phyloP scores from a whole-genome alignment of 345 rosid species.

The Murraya koenigii region DNA sequence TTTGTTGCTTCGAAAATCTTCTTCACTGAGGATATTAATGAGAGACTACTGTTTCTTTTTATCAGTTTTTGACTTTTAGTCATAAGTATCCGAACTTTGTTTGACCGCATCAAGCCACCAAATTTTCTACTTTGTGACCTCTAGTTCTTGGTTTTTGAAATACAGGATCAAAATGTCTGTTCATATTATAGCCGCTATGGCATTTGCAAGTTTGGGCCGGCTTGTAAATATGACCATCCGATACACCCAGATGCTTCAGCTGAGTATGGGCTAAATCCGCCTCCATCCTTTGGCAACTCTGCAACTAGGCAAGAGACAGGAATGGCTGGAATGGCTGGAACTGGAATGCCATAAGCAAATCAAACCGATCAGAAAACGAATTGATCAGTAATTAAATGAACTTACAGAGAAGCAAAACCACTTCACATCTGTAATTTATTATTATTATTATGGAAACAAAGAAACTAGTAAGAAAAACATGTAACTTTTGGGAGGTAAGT shows the following conservation, averaged over 20 bases:
- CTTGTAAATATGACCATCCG: conserved; percentile 79
- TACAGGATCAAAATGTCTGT: conserved; percentile 76
- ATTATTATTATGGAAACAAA: no score
- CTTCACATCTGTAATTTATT: background rate
- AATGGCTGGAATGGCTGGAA: conserved; percentile 24
- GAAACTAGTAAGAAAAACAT: no score
- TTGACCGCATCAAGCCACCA: background rate
- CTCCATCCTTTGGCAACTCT: conserved; percentile 21
- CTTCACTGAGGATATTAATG: background rate
- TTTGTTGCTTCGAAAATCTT: background rate
- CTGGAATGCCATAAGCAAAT: conserved; percentile 28
- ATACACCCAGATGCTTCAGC: conserved; percentile 32
- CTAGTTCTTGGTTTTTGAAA: background rate
- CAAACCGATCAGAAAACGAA: conserved; percentile 7
- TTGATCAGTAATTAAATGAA: background rate
- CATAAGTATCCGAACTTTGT: background rate
- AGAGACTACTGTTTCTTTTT: background rate
- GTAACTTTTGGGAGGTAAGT: background rate
- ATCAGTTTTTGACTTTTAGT: background rate
- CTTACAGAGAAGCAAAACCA: conserved; percentile 1
- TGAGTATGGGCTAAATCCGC: conserved; percentile 27
- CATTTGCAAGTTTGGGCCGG: conserved; percentile 93
- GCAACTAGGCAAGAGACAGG: conserved; percentile 22
- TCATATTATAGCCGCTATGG: conserved; percentile 87
- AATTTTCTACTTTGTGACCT: background rate